Evolutionary conservation across 1,284 basidiomycete species (phyloP).

Genomic region (Austroboletus niveus): DNA sequence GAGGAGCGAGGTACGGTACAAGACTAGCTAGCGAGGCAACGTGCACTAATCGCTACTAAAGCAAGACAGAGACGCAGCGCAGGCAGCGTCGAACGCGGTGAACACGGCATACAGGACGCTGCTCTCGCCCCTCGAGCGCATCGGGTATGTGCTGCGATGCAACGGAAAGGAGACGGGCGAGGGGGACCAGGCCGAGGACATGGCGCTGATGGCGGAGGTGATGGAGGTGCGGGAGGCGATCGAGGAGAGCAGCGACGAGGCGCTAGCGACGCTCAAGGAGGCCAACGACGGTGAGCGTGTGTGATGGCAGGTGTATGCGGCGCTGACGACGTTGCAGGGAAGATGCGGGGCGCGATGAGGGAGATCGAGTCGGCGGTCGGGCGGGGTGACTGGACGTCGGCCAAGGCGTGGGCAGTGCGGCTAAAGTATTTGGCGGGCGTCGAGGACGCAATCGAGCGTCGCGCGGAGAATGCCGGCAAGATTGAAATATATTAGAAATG

Average conservation of each 20-base stretch:
- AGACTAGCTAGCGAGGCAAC: conserved; percentile 2
- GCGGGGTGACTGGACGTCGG: conserved; percentile 52
- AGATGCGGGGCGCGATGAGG: conserved; percentile 47
- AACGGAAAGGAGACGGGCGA: conserved; percentile 66
- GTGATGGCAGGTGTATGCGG: background rate
- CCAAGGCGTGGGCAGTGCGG: conserved; percentile 62
- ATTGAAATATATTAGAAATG: background rate
- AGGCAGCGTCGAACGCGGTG: conserved; percentile 64
- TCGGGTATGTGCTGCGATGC: conserved; percentile 68
- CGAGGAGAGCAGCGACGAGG: conserved; percentile 54
- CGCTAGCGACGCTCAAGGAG: conserved; percentile 50
- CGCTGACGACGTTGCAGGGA: conserved; percentile 40
- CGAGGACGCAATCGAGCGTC: conserved; percentile 57
- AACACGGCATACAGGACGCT: conserved; percentile 76
- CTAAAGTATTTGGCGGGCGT: conserved; percentile 81
- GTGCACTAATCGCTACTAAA: conserved; percentile 29
- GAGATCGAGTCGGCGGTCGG: conserved; percentile 54
- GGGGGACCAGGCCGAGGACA: conserved; percentile 74
- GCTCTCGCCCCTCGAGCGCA: conserved; percentile 60
- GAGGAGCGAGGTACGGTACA: conserved; percentile 40
- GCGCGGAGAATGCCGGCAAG: conserved; percentile 39
- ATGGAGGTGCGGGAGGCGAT: conserved; percentile 83
- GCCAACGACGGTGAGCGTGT: conserved; percentile 60
- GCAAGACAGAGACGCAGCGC: conserved; percentile 62
- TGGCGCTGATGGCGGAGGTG: conserved; percentile 72